Evolutionary conservation across 2,329 filamentous ascomycete species (phyloP), one percentile per base, ranked within the genome.

Genomic region (Neoarthrinium moseri): DNA sequence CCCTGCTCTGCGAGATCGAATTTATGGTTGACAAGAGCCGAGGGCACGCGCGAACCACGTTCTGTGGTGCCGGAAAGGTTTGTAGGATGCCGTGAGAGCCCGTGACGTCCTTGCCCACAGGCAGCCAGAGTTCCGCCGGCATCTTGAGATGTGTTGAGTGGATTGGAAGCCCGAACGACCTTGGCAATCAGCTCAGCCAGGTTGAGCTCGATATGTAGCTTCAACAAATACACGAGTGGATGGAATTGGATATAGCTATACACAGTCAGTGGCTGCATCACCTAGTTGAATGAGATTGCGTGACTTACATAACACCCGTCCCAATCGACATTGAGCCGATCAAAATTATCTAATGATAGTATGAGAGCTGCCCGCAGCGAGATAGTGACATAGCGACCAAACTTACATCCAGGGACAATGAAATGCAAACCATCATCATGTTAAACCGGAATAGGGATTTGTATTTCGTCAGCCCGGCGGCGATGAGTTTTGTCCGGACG

Each of bases 141-240:
- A 8, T 41, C 38, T 17, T 17, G n/a, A 17, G 27, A 7, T 8
- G 27, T 22, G 39, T 43, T 41, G 10, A 45, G 26, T 12, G 41
- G 41, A 41, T 45, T 48, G 13, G 35, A 33, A 8, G 46, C 30
- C 15, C 39, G 34, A 12, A 46, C 39, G 37, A 72, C 61, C 42
- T 67, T 68, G 29, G 59, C 69, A 50, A 78, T 78, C 20, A 78
- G 68, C 27, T 71, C 70, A 40, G 75, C 73, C 73, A 78, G 77
- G 11, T 69, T 70, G 68, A 78, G 71, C 54, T 78, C 75, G 50
- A 78, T 78, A 51, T 78, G 73, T 29, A 78, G 65, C 46, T 78
- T 78, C 37, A 77, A 72, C n/a, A 72, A 67, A 52, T 77, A 78
- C 11, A 73, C 74, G 4, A 78, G 61, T 0, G 75, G 74, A 45